Base-by-base conservation (phyloP, 805 yeast genomes). In the Myxozyma vanderwaltii region DNA sequence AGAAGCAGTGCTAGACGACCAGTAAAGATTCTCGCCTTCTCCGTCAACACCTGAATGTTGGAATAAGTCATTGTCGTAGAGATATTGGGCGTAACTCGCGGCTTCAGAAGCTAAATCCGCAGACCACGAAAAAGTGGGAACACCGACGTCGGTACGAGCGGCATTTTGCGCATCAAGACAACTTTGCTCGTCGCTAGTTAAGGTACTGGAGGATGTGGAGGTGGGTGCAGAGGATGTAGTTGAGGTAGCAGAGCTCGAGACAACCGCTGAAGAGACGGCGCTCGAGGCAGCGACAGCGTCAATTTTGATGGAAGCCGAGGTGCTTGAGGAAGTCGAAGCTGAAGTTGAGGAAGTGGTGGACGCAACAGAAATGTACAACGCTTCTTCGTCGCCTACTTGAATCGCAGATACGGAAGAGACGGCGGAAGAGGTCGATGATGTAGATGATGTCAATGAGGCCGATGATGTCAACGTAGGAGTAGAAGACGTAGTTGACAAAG, bases 11-110 rank as follows among this genome's bases (percentile, higher is more conserved):
- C 49, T 44, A 7, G 43, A 35, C 15, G 51, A 40, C 56, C 48
- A 43, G 56, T 45, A 53, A 27, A 45, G 26, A 24, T 53, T 53
- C 44, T 44, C 51, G 26, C 56, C 56, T 51, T 51, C 49, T 2
- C 49, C 56, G 2, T 38, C 41, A 21, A 43, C 56, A 3, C 56
- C 56, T 15, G 49, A 43, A 29, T 51, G 56, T 31, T 12, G 19
- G 23, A 51, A 51, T 4, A 51, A 35, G 24, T 44, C 56, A 24
- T 44, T 44, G 12, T n/a, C 44, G 10, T 51, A 44, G n/a, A 44
- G 44, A 21, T 44, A 44, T 23, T 53, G 33, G 39, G 56, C 56
- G 49, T 53, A 53, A 21, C 44, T 36, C 26, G n/a, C 5, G 5
- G 56, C 56, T 23, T 53, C 56, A 17, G 44, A 31, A 7, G 50